Percentiles rank a stretch among this genome's conserved stretches.
These are phyloP conservation scores for Ustilago loliicola DNA, from an alignment of 1,284 basidiomycete species.

Conservation along the genomic window DNA sequence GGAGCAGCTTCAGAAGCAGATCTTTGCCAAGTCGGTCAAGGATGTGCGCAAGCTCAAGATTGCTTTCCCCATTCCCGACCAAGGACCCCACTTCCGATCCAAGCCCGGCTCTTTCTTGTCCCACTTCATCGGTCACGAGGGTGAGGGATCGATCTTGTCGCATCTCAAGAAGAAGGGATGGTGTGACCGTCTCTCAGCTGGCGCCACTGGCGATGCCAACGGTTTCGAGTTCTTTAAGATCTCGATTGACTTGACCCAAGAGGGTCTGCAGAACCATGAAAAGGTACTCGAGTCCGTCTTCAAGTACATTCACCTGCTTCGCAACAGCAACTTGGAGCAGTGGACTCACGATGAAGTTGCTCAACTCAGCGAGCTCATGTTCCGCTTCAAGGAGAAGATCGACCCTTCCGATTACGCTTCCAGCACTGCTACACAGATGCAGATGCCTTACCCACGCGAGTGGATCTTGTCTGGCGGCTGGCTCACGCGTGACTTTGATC, in stretches of 20 bases:
- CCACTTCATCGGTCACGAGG: slow-evolving; percentile 96
- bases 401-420: slow-evolving; percentile 85
- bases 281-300: slow-evolving; percentile 81
- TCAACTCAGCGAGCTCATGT: slow-evolving; percentile 81
- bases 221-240: slow-evolving; percentile 93
- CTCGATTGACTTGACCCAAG: slow-evolving; percentile 82
- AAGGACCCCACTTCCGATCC: slow-evolving; percentile 80
- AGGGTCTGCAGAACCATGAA: slow-evolving; percentile 89
- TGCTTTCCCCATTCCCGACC: slow-evolving; percentile 79
- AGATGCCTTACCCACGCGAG: slow-evolving; percentile 84
- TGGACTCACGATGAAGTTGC: slow-evolving; percentile 86
- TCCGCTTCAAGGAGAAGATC: slow-evolving; percentile 89
- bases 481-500: slow-evolving; percentile 83
- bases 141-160: slow-evolving; percentile 90
- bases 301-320: slow-evolving; percentile 90
- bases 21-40: slow-evolving; percentile 91
- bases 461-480: slow-evolving; percentile 82
- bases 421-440: slow-evolving; percentile 81
- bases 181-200: slow-evolving; percentile 84
- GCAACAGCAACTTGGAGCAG: slow-evolving; percentile 77
- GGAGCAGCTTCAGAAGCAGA: slow-evolving; percentile 77
- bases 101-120: slow-evolving; percentile 85
- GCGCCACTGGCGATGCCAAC: slow-evolving; percentile 77
- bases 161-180: slow-evolving; percentile 93
- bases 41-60: slow-evolving; percentile 88